Evolutionary conservation across 495 filamentous ascomycete species (phyloP), one percentile per base, ranked within the genome.

Genomic region (Xylaria cubensis): DNA sequence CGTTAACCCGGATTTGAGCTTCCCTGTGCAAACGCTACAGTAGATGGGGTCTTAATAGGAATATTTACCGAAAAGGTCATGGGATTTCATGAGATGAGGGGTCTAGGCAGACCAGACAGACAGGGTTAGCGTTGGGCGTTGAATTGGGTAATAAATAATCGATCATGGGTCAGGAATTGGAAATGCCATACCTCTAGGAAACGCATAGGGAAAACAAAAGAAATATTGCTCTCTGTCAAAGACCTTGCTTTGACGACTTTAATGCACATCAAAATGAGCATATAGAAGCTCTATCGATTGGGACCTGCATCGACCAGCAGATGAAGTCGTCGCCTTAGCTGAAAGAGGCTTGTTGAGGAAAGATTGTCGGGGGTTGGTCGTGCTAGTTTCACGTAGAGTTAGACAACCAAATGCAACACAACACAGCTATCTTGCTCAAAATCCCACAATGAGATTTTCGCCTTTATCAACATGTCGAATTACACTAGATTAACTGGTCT

Each of bases 1-100:
- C 4, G 86, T 89, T 51, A 81, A 74, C 42, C 87, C 88, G 21
- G 83, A 90, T 75, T 81, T 88, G 83, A 86, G 83, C 77, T 90
- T 87, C 72, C 77, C 84, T 53, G 84, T 86, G 42, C 80, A 82
- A 74, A 77, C 68, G 69, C 73, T 87, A 2, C 74, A 79, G 64
- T 72, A 67, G 46, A 41, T 15, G 19, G 46, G 48, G 17, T 29
- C 12, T 17, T 32, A 10, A 26, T 24, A 29, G 17, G 53, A 21
- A 44, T 32, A 5, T 46, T 24, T 39, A 32, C 48, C 29, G 42
- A 19, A 9, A 39, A 39, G 17, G 56, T 21, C 7, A 4, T 59
- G 56, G 32, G 19, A 32, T 7, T 5, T 34, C 6, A 21, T 32
- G 55, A 5, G 29, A 34, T 58, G 26, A 15, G 32, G 29, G 19